These are phyloP conservation scores for Lathyrus tuberosus DNA, from an alignment of 306 rosid species.

Conservation along the genomic window DNA sequence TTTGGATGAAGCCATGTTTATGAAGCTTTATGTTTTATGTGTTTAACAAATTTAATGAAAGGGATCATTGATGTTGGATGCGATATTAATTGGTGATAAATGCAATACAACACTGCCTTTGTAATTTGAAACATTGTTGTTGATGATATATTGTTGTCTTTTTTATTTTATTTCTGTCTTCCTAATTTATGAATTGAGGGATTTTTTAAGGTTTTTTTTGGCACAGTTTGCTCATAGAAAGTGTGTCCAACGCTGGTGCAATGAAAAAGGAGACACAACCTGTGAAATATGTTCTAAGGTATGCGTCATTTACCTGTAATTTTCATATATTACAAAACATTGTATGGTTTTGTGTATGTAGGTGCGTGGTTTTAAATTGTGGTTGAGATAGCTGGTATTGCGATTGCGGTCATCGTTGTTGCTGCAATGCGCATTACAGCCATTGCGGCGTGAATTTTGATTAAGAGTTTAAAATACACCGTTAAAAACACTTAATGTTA, in stretches of 20 bases:
- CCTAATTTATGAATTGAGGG: constrained; percentile 1
- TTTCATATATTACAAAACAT: background rate
- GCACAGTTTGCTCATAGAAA: constrained; percentile 92
- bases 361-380: no score
- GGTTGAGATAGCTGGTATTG: no score
- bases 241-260: constrained; percentile 97
- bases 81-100: background rate
- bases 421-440: no score
- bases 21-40: constrained; percentile 1
- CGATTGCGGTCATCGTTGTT: no score
- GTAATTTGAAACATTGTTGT: background rate
- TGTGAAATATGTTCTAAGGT: constrained; percentile 98
- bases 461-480: no score
- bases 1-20: background rate
- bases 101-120: background rate
- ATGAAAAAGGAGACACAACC: constrained; percentile 92
- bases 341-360: constrained; percentile 9
- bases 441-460: no score
- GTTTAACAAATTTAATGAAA: background rate
- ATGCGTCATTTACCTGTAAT: constrained; percentile 20
- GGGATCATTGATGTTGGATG: background rate
- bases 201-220: background rate
- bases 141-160: background rate
- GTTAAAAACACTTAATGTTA: no score
- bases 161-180: background rate